Evolutionary conservation across 441 rosid genomes (phyloP), one percentile per base, ranked within the genome.

Genomic region (Macaranga tanarius): DNA sequence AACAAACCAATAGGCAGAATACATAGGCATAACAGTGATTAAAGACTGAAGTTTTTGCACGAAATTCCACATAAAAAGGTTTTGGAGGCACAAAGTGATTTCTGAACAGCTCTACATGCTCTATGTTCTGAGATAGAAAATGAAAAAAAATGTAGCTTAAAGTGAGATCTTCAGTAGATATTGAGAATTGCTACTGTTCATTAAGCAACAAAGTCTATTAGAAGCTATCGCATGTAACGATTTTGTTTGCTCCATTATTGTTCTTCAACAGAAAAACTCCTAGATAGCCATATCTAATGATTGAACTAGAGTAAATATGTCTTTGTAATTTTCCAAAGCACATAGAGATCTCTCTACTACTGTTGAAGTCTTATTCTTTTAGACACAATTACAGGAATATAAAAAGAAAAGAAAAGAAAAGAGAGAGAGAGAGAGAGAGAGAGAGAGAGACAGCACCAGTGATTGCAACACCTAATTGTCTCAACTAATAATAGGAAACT

Each of bases 401-500:
- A 54, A 13, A 20, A 59, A 60, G 15, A 20, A n/a, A n/a, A n/a
- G n/a, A n/a, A n/a, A n/a, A n/a, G n/a, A n/a, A n/a, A n/a, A n/a
- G n/a, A 34, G 44, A 12, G 40, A n/a, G n/a, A 50, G 31, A 34
- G 38, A 34, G 38, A 34, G 38, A 31, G 38, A 31, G 38, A 31
- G 38, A 34, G 38, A 34, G 38, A 61, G 62, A 38, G 38, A 23
- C 31, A 48, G 38, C 25, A 52, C 25, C 5, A 59, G 23, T 55
- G 19, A 59, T 42, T 28, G 71, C 55, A 54, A 38, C 68, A 15
- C 62, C n/a, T 61, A 11, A 31, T 61, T 26, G 45, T 11, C 54
- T 51, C 61, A 28, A 20, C 56, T 52, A 65, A 60, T 45, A 42
- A 23, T 58, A 51, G 19, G 28, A 58, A 44, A 75, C 50, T n/a